Evolutionary conservation across 2,329 filamentous ascomycete genomes (phyloP).

Genomic region (Capronia coronata): DNA sequence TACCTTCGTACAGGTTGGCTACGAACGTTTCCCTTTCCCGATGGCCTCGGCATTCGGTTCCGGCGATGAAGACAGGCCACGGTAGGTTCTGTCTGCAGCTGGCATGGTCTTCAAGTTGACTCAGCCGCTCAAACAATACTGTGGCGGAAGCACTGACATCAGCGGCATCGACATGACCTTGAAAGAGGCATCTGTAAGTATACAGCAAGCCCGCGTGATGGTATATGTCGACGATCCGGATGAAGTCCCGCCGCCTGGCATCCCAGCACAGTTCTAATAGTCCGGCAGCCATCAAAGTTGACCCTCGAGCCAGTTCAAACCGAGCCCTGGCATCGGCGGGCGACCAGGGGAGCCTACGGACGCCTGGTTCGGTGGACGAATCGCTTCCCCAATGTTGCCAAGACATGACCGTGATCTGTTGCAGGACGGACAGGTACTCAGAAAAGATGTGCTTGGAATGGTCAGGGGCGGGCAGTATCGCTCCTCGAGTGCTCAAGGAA

Average conservation of each 20-base stretch:
- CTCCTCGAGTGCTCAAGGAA: slow-evolving; percentile 11
- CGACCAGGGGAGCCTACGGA: slow-evolving; percentile 7
- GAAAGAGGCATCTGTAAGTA: slow-evolving; percentile 25
- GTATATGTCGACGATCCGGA: slow-evolving; percentile 29
- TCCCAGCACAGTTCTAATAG: slow-evolving; percentile 12
- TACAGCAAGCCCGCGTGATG: slow-evolving; percentile 30
- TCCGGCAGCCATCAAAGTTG: slow-evolving; percentile 21
- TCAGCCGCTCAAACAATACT: slow-evolving; percentile 18
- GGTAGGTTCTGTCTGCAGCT: slow-evolving; percentile 30
- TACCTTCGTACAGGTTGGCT: slow-evolving; percentile 16
- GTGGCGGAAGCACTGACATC: slow-evolving; percentile 14
- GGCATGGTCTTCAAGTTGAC: slow-evolving; percentile 18
- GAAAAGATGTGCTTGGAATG: slow-evolving; percentile 22
- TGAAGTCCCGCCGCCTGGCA: slow-evolving; percentile 25
- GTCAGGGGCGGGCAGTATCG: slow-evolving; percentile 18
- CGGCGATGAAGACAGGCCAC: slow-evolving; percentile 30
- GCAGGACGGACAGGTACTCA: slow-evolving; percentile 18
- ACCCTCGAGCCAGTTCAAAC: slow-evolving; percentile 21
- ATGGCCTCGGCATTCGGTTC: slow-evolving; percentile 26
- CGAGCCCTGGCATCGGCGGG: slow-evolving; percentile 10
- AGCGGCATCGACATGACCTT: slow-evolving; percentile 3
- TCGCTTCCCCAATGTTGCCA: slow-evolving; percentile 3
- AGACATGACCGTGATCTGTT: slow-evolving; percentile 15
- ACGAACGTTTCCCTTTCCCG: slow-evolving; percentile 13
- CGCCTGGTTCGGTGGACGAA: not conserved